Evolutionary conservation across 1,284 basidiomycete species (phyloP), one percentile per base, ranked within the genome.

Genomic region (Ustilago sp.): DNA sequence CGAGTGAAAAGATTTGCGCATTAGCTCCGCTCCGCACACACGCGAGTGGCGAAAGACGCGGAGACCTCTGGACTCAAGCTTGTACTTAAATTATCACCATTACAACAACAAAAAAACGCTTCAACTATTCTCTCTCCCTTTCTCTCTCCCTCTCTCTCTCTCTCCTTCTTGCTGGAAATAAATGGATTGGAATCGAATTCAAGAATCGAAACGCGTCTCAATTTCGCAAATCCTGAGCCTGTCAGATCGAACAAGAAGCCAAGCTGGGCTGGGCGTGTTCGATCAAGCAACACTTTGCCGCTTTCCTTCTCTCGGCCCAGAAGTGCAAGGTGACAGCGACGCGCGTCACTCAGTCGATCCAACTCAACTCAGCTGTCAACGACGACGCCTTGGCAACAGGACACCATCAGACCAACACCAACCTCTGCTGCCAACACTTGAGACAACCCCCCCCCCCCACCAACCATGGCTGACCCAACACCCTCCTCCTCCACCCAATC

Each of bases 381-480:
- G 17, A 35, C 23, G 23, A 28, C 23, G 23, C 23, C 3, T 28
- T 28, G 23, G 3, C 23, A 35, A 39, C 38, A 6, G 55, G 51
- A 51, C 65, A 19, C 23, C 56, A 32, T 19, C n/a, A n/a, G n/a
- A 19, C 43, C 6, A 12, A 17, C 39, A 41, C 39, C 12, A 12
- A 41, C 17, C 39, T 17, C 39, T 28, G 23, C 23, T 28, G 23
- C 23, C 3, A 28, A 28, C 23, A 28, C 23, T 28, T 28, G 23
- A 28, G 23, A 2, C 19, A 19, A 19, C 19, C 23, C 23, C 23
- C 23, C 23, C 23, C 23, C 23, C 23, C 23, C 23, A 28, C 23
- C 23, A 28, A 66, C 51, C 13, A 80, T 80, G 80, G 74, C 70
- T 35, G 80, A 81, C 45, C 63, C 75, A 51, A 74, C 71, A 15